A percentile compares a stretch with the other conserved stretches of the same genome.
Evolutionary conservation across 2,329 filamentous ascomycete genomes (phyloP).

Genomic region (Blastomyces parvus): DNA sequence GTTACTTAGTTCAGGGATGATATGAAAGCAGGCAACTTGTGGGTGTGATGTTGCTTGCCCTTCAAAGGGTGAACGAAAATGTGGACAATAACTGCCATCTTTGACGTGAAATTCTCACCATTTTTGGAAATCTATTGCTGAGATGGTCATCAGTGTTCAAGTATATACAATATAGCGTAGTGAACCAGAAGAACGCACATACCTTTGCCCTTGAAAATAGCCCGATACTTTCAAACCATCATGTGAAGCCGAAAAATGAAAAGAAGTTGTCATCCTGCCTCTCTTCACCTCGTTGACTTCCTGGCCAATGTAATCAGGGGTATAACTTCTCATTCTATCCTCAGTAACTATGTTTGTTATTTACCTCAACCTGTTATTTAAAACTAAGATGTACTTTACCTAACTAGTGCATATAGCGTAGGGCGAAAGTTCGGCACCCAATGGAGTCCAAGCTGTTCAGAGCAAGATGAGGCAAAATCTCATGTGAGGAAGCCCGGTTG

Average conservation of each 20-base stretch:
- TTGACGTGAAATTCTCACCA: too few species aligned
- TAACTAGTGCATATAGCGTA: not conserved
- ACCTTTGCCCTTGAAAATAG: not conserved
- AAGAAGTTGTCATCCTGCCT: not conserved
- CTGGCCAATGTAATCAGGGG: not conserved
- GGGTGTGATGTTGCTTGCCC: not conserved
- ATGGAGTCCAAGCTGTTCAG: not conserved
- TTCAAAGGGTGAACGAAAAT: not conserved
- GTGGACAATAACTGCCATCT: too few species aligned
- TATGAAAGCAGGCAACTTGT: not conserved
- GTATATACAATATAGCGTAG: not conserved
- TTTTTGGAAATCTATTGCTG: too few species aligned
- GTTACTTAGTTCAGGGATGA: not conserved
- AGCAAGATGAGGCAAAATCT: not conserved
- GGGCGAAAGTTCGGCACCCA: not conserved
- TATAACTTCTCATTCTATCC: not conserved
- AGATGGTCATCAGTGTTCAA: not conserved
- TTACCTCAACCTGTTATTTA: not conserved
- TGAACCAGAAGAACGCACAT: not conserved
- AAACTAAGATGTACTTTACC: not conserved
- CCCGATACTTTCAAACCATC: too few species aligned
- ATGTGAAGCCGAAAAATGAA: not conserved
- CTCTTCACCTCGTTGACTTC: not conserved
- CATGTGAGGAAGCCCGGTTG: not conserved
- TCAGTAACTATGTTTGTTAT: not conserved